A percentile compares a stretch with the other conserved stretches of the same genome.
These are phyloP conservation scores for Cystofilobasidium ferigula DNA, from an alignment of 768 basidiomycete genomes.

Conservation along the genomic window DNA sequence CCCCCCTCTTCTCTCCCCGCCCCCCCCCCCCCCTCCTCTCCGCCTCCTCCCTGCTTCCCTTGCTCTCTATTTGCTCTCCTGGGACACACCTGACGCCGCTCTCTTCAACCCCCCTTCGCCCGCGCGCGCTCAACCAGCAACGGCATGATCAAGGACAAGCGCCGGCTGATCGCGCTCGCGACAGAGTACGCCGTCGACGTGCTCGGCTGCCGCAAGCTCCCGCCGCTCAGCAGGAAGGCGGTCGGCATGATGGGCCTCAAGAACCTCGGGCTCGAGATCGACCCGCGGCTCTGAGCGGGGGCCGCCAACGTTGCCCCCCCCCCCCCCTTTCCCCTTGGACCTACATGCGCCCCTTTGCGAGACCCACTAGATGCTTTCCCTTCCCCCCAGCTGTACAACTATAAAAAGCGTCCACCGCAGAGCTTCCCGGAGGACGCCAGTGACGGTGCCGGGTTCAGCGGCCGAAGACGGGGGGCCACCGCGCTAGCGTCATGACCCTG, in stretches of 20 bases:
- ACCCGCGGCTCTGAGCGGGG: neutral
- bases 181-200: slow-evolving; percentile 1
- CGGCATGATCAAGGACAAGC: slow-evolving; percentile 7
- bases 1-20: neutral
- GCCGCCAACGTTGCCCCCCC: no score
- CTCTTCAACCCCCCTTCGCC: neutral
- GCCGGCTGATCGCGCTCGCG: neutral
- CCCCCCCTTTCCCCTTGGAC: no score
- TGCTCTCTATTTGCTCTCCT: no score
- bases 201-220: slow-evolving; percentile 1
- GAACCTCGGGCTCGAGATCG: slow-evolving; percentile 6
- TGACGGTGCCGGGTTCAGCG: no score
- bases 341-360: no score
- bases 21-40: neutral
- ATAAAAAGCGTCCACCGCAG: no score
- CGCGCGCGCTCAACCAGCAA: neutral
- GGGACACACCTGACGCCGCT: neutral
- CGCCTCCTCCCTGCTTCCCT: neutral
- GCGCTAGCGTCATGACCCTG: no score
- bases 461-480: no score
- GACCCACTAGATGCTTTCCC: no score
- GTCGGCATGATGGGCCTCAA: slow-evolving; percentile 10
- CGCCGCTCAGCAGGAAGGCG: neutral
- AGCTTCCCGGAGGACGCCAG: no score
- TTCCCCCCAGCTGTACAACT: no score